Conservation (phyloP, 352 stramenopile genomes). For the Proteromonas lacertae region DNA sequence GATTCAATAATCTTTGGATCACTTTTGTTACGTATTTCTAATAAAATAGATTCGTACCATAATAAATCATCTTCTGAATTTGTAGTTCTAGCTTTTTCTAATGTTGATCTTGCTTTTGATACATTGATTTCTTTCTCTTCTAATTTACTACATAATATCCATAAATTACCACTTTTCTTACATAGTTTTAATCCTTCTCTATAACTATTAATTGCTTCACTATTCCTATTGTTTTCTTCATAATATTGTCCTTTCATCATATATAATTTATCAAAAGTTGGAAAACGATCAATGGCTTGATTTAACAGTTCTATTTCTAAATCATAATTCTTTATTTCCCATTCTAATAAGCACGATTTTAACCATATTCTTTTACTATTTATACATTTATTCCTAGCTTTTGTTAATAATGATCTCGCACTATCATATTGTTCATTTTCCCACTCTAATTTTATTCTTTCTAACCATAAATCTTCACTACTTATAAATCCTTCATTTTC, state of each 20-base stretch:
- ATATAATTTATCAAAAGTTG: slow-evolving; percentile 67
- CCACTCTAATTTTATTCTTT: slow-evolving; percentile 88
- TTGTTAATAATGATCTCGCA: slow-evolving; percentile 27
- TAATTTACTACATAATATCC: slow-evolving; percentile 55
- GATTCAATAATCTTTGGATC: slow-evolving; percentile 73
- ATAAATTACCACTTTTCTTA: slow-evolving; percentile 57
- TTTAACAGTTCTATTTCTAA: slow-evolving; percentile 36
- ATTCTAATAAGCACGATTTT: slow-evolving; percentile 84
- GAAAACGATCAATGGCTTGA: slow-evolving; percentile 46
- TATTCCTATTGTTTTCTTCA: slow-evolving; percentile 13
- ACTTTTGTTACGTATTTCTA: slow-evolving; percentile 49
- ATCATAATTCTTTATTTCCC: slow-evolving; percentile 30
- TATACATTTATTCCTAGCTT: slow-evolving; percentile 28
- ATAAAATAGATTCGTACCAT: slow-evolving; percentile 71
- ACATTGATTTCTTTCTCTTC: slow-evolving; percentile 52
- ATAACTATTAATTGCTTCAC: slow-evolving; percentile 12
- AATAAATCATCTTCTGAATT: slow-evolving; percentile 27
- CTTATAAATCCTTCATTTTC: too few species aligned
- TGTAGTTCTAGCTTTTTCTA: slow-evolving; percentile 75
- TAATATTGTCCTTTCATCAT: slow-evolving; percentile 81
- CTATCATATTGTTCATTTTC: slow-evolving; percentile 80
- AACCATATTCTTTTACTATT: slow-evolving; percentile 69
- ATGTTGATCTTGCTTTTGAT: slow-evolving; percentile 72
- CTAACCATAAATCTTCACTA: slow-evolving; percentile 42
- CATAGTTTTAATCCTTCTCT: slow-evolving; percentile 54